Base-by-base conservation (phyloP, 805 yeast species). In the Nakazawaea populi region DNA sequence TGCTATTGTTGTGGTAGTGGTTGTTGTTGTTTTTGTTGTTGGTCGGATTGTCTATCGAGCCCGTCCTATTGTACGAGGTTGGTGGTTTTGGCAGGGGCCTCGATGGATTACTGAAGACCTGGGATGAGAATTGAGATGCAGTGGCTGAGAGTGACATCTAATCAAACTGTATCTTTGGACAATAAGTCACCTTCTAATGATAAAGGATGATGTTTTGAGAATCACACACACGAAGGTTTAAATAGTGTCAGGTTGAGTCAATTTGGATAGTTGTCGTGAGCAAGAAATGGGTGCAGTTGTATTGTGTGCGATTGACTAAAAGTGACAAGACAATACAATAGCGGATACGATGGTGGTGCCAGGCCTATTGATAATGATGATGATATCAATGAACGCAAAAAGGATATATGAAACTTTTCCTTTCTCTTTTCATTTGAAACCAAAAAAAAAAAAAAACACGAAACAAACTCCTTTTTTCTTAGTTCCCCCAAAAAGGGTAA, bases 71-170 rank as follows among this genome's bases (percentile, higher is more conserved):
- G n/a, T 54, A 42, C 8, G 65, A 55, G 29, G 53, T 47, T 7
- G 60, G 55, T 2, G 55, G 44, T 4, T 60, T 61, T 5, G 81
- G 81, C 5, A 82, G 82, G 54, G 82, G 82, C 27, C 82, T 81
- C 1, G 82, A 82, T 36, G 79, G 73, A 58, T 77, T 76, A 54
- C 76, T 69, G 61, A 78, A 78, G 54, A 77, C 81, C 47, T 69
- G 62, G 42, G 71, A 72, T 6, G 77, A 71, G 52, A 67, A 71
- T 45, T 64, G 63, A 30, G 73, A 64, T 4, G 79, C 75, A 2
- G 79, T 71, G 28, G 77, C 71, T 28, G 79, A 72, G 47, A 73
- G 67, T 6, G 76, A 70, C 76, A 73, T 73, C 35, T 39, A 46
- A 28, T 11, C 8, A 10, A 44, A 32, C n/a, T 34, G 46, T 43